These are phyloP conservation scores for Talaromyces islandicus DNA, from an alignment of 2,329 filamentous ascomycete genomes.

Conservation along the genomic window DNA sequence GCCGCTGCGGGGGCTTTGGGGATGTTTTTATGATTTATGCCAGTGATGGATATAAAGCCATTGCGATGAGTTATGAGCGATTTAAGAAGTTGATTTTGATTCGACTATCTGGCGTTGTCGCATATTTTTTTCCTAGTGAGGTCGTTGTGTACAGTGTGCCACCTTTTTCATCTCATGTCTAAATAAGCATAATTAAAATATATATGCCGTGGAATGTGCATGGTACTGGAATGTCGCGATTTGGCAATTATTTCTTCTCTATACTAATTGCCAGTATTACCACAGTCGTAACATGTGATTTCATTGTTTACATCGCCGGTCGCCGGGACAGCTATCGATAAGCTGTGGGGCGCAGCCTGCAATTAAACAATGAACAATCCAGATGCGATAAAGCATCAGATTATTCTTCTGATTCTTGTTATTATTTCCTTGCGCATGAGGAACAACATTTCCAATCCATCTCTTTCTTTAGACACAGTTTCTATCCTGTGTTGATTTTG, in stretches of 20 bases:
- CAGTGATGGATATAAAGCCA: background rate
- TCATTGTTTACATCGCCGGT: slow-evolving; percentile 7
- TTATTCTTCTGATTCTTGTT: background rate
- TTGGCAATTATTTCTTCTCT: background rate
- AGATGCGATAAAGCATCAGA: background rate
- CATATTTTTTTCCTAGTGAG: background rate
- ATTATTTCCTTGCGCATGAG: background rate
- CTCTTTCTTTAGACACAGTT: background rate
- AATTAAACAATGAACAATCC: background rate
- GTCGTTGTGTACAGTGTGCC: background rate
- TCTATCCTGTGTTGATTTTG: background rate
- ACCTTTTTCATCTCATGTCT: background rate
- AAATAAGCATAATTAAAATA: background rate
- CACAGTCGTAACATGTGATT: too few species aligned
- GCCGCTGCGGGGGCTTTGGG: slow-evolving; percentile 42
- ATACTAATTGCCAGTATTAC: too few species aligned
- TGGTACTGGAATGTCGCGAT: background rate
- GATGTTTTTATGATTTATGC: slow-evolving; percentile 30
- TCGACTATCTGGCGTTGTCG: background rate
- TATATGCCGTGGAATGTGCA: background rate
- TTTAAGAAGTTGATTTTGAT: background rate
- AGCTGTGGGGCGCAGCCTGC: background rate
- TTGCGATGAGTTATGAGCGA: background rate
- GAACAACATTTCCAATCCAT: background rate
- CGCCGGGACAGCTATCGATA: slow-evolving; percentile 14